Conservation (phyloP, 2,329 filamentous ascomycete species). For the Talaromyces amestolkiae region DNA sequence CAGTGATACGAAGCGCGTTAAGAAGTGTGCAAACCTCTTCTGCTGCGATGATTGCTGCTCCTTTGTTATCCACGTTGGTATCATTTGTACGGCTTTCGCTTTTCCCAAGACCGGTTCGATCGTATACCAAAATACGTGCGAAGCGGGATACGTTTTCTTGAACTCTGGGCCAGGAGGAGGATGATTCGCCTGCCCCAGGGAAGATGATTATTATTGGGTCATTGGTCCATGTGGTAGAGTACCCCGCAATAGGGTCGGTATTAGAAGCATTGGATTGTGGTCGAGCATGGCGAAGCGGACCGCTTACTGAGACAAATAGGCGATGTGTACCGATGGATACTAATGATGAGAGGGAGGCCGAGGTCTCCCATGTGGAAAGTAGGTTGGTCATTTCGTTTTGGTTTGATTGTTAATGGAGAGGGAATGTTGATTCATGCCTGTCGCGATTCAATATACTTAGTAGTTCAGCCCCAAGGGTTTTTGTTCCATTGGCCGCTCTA, state of each 20-base stretch:
- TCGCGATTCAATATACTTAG: too few relatives aligned
- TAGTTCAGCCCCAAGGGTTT: neutral
- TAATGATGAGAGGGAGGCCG: conserved; percentile 21
- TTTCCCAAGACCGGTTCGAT: conserved; percentile 39
- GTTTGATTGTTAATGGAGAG: neutral
- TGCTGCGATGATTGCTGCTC: conserved; percentile 29
- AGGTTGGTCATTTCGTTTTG: neutral
- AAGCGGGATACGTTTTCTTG: conserved; percentile 30
- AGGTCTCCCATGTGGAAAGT: conserved; percentile 11
- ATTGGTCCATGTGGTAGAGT: neutral
- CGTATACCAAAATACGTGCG: conserved; percentile 35
- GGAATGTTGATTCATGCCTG: neutral
- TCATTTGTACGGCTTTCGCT: conserved; percentile 27
- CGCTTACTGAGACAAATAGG: conserved; percentile 32
- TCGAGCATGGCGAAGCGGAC: conserved; percentile 24
- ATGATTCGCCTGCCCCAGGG: conserved; percentile 37
- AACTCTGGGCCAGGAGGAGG: conserved; percentile 34
- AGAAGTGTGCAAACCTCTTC: conserved; percentile 34
- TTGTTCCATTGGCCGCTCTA: neutral
- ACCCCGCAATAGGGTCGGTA: neutral
- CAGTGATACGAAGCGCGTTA: conserved; percentile 21
- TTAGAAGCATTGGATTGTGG: neutral
- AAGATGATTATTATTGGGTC: conserved; percentile 37
- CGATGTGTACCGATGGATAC: conserved; percentile 34
- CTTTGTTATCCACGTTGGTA: neutral